phyloP scores from a whole-genome alignment of 805 yeast genomes.

The Candida nitratophila region DNA sequence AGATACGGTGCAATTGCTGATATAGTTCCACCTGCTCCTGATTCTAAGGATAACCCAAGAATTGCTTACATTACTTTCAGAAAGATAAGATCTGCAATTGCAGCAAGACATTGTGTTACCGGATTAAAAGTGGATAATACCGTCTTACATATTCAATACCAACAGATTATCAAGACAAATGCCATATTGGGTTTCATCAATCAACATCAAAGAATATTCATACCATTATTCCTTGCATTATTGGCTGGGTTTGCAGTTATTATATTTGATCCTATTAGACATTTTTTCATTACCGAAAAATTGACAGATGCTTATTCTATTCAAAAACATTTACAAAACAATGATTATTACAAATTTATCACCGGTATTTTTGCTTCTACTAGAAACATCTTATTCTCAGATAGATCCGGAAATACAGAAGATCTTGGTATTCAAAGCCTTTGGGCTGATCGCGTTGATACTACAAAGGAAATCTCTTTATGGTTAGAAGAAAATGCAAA shows the following conservation, averaged over 20 bases:
- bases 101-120: constrained; percentile 87
- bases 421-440: constrained; percentile 18
- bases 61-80: constrained; percentile 50
- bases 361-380: constrained; percentile 23
- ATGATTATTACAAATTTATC: constrained; percentile 28
- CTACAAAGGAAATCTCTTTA: constrained; percentile 58
- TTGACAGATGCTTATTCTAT: constrained; percentile 55
- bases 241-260: constrained; percentile 76
- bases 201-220: constrained; percentile 74
- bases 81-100: constrained; percentile 58
- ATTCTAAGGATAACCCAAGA: constrained; percentile 38
- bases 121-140: constrained; percentile 63
- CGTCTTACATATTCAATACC: constrained; percentile 68
- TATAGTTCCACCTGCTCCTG: constrained; percentile 50
- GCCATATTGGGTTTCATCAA: constrained; percentile 49
- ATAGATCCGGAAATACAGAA: constrained; percentile 6
- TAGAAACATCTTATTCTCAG: constrained; percentile 13
- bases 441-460: constrained; percentile 69
- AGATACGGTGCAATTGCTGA: constrained; percentile 82
- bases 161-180: constrained; percentile 46
- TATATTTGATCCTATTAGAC: constrained; percentile 89
- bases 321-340: constrained; percentile 30
- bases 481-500: constrained; percentile 87
- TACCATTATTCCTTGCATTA: constrained; percentile 74
- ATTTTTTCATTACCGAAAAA: constrained; percentile 67